These are phyloP conservation scores for Hansfordia pulvinata DNA, from an alignment of 2,329 filamentous ascomycete genomes.

Conservation along the genomic window DNA sequence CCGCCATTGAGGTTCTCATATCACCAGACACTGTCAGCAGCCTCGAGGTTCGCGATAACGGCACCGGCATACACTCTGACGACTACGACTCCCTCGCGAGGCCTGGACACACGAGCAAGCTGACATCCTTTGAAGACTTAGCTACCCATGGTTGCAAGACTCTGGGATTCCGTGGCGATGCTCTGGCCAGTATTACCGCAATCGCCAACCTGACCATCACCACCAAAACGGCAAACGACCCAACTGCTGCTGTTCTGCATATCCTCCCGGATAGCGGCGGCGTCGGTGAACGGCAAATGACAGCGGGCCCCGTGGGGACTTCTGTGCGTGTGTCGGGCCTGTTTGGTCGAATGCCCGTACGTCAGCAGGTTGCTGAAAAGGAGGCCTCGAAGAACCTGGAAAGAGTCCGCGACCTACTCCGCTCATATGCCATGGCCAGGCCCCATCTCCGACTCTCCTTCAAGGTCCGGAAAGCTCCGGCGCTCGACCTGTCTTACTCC, in stretches of 20 bases:
- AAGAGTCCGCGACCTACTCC: constrained; percentile 45
- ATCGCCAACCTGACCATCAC: constrained; percentile 47
- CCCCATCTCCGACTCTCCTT: constrained; percentile 47
- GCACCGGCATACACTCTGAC: constrained; percentile 49
- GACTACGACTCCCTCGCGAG: constrained; percentile 52
- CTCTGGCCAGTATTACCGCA: constrained; percentile 51
- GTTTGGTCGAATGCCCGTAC: constrained; percentile 48
- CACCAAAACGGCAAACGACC: constrained; percentile 48
- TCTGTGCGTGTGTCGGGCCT: constrained; percentile 48
- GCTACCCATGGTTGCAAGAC: constrained; percentile 37
- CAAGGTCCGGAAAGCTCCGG: constrained; percentile 39
- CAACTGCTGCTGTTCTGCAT: constrained; percentile 37
- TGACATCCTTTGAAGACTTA: constrained; percentile 50
- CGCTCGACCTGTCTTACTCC: constrained; percentile 47
- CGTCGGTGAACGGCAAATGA: constrained; percentile 18
- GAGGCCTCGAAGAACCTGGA: constrained; percentile 40
- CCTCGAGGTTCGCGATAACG: constrained; percentile 61
- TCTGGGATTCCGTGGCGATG: constrained; percentile 67
- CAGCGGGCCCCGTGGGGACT: constrained; percentile 51
- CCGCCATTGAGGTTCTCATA: constrained; percentile 49
- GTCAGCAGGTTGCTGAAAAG: constrained; percentile 43
- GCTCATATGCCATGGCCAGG: constrained; percentile 52
- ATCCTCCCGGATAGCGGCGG: constrained; percentile 28
- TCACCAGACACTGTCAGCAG: constrained; percentile 53
- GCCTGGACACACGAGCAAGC: constrained; percentile 62